Conservation (phyloP, 345 rosid genomes). For the Pseudoturritis turrita region DNA sequence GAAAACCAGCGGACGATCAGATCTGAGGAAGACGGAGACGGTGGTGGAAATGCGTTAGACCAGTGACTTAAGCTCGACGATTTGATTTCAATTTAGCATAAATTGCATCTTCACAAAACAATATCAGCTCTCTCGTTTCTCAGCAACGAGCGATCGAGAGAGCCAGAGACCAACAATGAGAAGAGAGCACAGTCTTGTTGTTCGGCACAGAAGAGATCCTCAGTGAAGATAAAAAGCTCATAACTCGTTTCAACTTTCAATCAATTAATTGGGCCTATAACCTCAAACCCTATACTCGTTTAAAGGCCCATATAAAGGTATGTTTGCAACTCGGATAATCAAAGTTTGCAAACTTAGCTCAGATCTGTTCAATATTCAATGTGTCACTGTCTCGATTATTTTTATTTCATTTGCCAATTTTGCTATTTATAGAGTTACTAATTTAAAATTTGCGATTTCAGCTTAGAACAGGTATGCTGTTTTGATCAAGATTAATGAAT, state of each 20-base stretch:
- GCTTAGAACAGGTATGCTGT: no score
- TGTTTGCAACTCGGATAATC: no score
- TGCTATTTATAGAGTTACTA: no score
- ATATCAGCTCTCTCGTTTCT: conserved; percentile 23
- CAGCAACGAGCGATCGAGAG: conserved; percentile 25
- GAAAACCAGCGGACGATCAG: conserved; percentile 41
- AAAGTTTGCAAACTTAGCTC: no score
- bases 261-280: not conserved
- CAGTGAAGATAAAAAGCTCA: not conserved
- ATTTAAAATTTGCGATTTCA: no score
- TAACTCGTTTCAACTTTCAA: not conserved
- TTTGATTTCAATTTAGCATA: not conserved
- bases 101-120: not conserved
- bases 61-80: not conserved
- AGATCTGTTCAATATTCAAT: no score
- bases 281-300: not conserved
- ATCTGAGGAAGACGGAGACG: conserved; percentile 38
- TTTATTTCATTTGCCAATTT: no score
- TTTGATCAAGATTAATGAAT: no score
- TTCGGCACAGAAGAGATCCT: conserved; percentile 11
- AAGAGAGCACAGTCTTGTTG: conserved; percentile 4
- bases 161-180: conserved; percentile 9
- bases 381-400: no score
- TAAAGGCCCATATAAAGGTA: conserved; percentile 7
- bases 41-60: conserved; percentile 2